Base-by-base conservation (phyloP, 75 land plant genomes). In the Pinus tabuliformis region DNA sequence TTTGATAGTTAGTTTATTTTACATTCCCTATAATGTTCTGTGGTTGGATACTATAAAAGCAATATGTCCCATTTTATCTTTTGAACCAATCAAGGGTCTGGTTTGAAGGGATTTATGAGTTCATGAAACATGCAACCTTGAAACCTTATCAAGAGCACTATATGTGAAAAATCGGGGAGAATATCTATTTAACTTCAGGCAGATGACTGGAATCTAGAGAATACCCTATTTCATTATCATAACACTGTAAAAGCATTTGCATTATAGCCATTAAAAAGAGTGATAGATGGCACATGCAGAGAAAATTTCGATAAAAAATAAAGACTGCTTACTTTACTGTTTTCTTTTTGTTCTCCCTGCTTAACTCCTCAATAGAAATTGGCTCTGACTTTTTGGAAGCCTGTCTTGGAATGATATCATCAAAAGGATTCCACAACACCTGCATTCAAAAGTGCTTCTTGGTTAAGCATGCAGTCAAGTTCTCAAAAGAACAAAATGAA, bases 381-480 rank as follows among this genome's bases (percentile, higher is more conserved):
- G 59, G 39, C 45, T 75, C 76, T 56, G 79, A 76, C 58, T 77
- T 82, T 39, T 78, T 58, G 65, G 73, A 45, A 58, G 59, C 57
- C 26, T 76, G 64, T 72, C 94, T 89, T 22, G 89, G 90, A 62
- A 97, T 76, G 73, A 97, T 88, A 84, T 97, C 99, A 79, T 97
- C 99, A 84, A 97, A 97, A 17, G 99, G 99, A 58, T 91, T 95
- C 99, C 99, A 97, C 63, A 97, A 72, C 56, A 97, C 92, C 99
- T 96, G 81, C 58, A 82, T 24, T n/a, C 77, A 58, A 59, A 58
- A 63, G 16, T 16, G 37, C 22, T 68, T 68, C 4, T 39, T 36
- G n/a, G 42, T 20, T 42, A 20, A 4, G 17, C 9, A 20, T 68
- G 9, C 49, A 42, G 39, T 63, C 14, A 3, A 39, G 42, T 2